Evolutionary conservation across 306 rosid genomes (phyloP).

Genomic region (Cicer cuneatum): DNA sequence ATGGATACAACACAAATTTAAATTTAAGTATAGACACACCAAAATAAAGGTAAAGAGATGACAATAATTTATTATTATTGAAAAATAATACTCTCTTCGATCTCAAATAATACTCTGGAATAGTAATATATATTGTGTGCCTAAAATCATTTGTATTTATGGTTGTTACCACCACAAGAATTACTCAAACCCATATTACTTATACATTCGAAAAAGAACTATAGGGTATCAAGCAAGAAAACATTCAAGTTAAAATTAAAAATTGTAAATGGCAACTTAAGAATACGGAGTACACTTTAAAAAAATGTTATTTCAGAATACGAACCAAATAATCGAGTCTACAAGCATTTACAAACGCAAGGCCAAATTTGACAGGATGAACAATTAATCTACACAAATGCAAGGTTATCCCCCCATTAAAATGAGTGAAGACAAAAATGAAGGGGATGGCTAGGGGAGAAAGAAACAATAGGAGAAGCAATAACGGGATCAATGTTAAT

Average conservation of each 20-base stretch:
- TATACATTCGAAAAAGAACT: too few relatives aligned
- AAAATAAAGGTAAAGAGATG: too few relatives aligned
- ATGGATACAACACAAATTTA: too few relatives aligned
- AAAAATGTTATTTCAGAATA: slow-evolving; percentile 51
- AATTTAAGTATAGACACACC: too few relatives aligned
- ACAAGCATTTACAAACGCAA: slow-evolving; percentile 61
- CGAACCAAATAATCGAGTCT: slow-evolving; percentile 50
- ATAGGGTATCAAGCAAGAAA: not conserved
- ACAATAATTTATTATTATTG: too few relatives aligned
- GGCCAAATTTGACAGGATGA: not conserved
- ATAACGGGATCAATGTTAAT: slow-evolving; percentile 22
- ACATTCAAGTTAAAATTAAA: not conserved
- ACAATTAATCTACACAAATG: slow-evolving; percentile 47
- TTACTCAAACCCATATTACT: too few relatives aligned
- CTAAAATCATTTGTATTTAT: too few relatives aligned
- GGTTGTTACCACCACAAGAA: too few relatives aligned
- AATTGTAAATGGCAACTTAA: not conserved
- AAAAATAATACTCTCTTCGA: too few relatives aligned
- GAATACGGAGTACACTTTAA: not conserved
- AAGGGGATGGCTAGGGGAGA: slow-evolving; percentile 1
- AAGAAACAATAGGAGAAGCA: slow-evolving; percentile 35
- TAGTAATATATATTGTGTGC: too few relatives aligned
- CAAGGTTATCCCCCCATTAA: slow-evolving; percentile 31
- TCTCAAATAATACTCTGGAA: too few relatives aligned
- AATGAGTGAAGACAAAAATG: slow-evolving; percentile 10